A percentile compares a stretch with the other conserved stretches of the same genome.
These are phyloP conservation scores for Penicillium italicum DNA, from an alignment of 2,329 filamentous ascomycete genomes.

Conservation along the genomic window DNA sequence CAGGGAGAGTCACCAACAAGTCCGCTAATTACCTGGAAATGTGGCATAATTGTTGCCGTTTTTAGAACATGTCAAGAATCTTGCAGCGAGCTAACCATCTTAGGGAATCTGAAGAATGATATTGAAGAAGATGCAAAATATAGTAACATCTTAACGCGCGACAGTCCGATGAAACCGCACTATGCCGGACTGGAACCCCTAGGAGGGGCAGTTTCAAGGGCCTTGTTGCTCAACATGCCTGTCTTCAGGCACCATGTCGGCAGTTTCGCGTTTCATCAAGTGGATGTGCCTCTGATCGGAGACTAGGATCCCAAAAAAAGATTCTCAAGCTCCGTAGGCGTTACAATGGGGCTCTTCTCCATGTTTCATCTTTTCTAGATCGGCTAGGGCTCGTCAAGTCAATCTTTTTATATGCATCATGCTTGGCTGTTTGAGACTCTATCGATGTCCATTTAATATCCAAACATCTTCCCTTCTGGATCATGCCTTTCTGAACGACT, in stretches of 20 bases:
- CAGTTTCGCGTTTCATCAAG: constrained; percentile 28
- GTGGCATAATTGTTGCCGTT: constrained; percentile 27
- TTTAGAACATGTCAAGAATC: constrained; percentile 27
- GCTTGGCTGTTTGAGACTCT: constrained; percentile 19
- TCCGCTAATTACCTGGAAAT: constrained; percentile 25
- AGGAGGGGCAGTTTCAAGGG: constrained; percentile 22
- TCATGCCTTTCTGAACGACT: constrained; percentile 22
- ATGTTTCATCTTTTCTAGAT: constrained; percentile 42
- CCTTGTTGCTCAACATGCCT: constrained; percentile 23
- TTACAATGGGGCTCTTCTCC: constrained; percentile 33
- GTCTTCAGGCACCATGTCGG: constrained; percentile 21
- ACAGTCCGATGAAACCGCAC: constrained; percentile 36
- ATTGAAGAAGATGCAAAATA: constrained; percentile 35
- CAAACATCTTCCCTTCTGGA: constrained; percentile 21
- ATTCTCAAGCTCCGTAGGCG: constrained; percentile 27
- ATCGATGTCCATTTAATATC: constrained; percentile 40
- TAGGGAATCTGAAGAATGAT: constrained; percentile 27
- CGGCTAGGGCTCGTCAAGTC: constrained; percentile 25
- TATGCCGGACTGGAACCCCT: constrained; percentile 16
- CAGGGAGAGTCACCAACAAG: constrained; percentile 14
- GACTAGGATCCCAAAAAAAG: constrained; percentile 28
- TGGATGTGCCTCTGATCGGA: constrained; percentile 21
- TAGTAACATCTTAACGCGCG: constrained; percentile 43
- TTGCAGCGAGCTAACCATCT: constrained; percentile 24
- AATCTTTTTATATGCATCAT: constrained; percentile 26